Conservation (phyloP, 2,329 filamentous ascomycete genomes). For the Penicillium sp. region DNA sequence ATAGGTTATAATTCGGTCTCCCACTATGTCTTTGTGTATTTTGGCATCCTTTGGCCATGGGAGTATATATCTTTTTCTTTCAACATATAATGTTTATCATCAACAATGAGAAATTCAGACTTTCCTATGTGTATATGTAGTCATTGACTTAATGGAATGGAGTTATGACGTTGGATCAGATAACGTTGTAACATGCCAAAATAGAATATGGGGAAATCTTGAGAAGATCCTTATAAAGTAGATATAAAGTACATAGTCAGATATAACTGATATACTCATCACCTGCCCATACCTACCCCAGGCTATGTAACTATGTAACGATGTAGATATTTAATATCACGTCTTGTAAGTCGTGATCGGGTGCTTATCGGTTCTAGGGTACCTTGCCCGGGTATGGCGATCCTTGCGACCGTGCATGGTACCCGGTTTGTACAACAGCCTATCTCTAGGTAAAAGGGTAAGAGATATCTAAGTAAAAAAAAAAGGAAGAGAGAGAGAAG, state of each 20-base stretch:
- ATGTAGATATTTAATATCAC: not conserved
- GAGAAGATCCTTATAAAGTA: not conserved
- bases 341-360: constrained; percentile 4
- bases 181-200: not conserved
- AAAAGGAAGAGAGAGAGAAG: not conserved
- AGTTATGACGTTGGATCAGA: constrained; percentile 5
- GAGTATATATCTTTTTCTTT: not conserved
- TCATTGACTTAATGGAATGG: not conserved
- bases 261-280: not conserved
- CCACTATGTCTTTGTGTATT: not conserved
- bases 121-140: not conserved
- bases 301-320: not conserved
- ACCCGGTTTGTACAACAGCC: not conserved
- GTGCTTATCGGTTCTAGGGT: constrained; percentile 4
- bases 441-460: not conserved
- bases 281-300: not conserved
- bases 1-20: not conserved
- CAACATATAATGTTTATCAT: not conserved
- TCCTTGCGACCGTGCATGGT: constrained; percentile 7
- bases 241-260: not conserved
- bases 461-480: not conserved
- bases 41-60: not conserved
- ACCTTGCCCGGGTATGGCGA: not conserved
- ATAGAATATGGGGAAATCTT: not conserved
- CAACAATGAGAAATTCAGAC: not conserved